Evolutionary conservation across 129 eudicot genomes (phyloP), one percentile per base, ranked within the genome.

Genomic region (Oenanthe sinensis): DNA sequence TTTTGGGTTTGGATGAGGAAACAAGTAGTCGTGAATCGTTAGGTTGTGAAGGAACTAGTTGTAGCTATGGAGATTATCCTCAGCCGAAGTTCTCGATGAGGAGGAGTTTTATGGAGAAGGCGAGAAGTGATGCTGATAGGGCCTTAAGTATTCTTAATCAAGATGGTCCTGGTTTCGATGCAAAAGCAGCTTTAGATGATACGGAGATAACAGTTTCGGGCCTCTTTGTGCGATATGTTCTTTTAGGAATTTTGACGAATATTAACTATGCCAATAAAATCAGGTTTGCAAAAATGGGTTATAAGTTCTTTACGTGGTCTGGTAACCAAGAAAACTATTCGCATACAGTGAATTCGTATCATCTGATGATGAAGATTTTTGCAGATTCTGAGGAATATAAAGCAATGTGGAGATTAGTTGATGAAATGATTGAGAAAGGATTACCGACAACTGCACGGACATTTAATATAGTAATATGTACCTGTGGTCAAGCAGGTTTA

Each of bases 391-490:
- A 90, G 82, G 97, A 91, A 80, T 87, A 81, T 49, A 87, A 84
- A 85, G 96, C 97, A 71, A 91, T 94, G 98, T 89, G 93, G 96
- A 85, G 96, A 78, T 82, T 94, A 50, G 83, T 94, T 43, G 97
- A 91, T 83, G 98, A 94, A 78, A 94, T 94, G 98, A 88, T 80
- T 22, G 97, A 91, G 52, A 94, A 91, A 84, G 97, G 96, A 73
- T 86, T 87, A 67, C 90, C 91, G 4, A 87, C 89, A 2, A 90
- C 98, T 16, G 93, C 98, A 30, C 84, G 98, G 2, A 94, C 97
- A 2, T 88, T 94, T 79, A 91, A 91, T 74, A 89, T 94, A 37
- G 69, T 91, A 83, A 90, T 94, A 45, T 94, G 97, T 80, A 74
- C 93, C 14, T 90, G 94, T 83, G 90, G 90, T 22, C 97, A 86